phyloP scores from a whole-genome alignment of 176 grass and related monocot species.

The Oryza longistaminata region DNA sequence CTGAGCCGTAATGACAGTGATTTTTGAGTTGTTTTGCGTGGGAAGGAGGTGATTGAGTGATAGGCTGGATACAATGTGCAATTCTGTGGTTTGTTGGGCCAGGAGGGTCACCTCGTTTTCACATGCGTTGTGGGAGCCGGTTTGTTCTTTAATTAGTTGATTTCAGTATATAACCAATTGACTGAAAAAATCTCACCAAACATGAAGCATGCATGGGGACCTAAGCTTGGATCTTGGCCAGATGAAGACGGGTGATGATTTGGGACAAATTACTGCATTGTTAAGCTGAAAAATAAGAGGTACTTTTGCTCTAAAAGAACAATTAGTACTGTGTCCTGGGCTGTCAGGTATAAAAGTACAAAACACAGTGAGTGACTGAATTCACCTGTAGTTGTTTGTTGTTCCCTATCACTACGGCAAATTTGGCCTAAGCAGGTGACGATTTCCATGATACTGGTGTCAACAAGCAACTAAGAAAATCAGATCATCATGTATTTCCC shows the following conservation, averaged over 20 bases:
- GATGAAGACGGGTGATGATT: neutral
- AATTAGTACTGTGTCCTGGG: too few species aligned
- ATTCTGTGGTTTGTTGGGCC: neutral
- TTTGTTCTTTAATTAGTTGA: neutral
- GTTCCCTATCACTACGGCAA: neutral
- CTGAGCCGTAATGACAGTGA: slow-evolving; percentile 27
- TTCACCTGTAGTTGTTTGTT: neutral
- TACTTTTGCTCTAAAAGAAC: neutral
- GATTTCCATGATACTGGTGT: neutral
- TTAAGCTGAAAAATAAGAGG: neutral
- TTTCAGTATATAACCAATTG: neutral
- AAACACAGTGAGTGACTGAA: neutral
- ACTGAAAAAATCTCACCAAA: neutral
- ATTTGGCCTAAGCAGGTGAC: neutral
- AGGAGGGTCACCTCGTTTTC: neutral
- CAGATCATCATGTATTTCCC: too few species aligned
- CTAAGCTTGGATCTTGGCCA: slow-evolving; percentile 3
- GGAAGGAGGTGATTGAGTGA: neutral
- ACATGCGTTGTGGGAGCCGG: neutral
- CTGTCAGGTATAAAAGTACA: neutral
- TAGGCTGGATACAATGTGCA: slow-evolving; percentile 12
- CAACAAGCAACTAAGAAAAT: neutral
- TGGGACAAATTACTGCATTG: neutral
- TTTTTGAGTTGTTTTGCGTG: slow-evolving; percentile 1
- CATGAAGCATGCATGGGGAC: neutral